phyloP scores from a whole-genome alignment of 345 rosid genomes.

The Eucalyptus guilfoylei region DNA sequence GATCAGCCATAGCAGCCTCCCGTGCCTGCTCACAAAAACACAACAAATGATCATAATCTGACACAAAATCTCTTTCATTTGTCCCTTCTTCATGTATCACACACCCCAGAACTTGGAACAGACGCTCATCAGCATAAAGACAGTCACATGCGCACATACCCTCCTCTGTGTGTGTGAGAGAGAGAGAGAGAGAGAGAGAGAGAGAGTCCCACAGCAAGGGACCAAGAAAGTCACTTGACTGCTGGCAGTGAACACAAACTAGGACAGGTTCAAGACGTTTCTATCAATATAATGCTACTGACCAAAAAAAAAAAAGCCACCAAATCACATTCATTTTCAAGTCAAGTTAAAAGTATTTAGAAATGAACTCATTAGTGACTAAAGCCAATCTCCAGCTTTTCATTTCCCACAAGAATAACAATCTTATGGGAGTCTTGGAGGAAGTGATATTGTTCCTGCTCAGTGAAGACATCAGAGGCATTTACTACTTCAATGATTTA shows the following conservation, averaged over 20 bases:
- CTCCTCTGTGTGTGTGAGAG: not conserved
- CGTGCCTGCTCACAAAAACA: slow-evolving; percentile 52
- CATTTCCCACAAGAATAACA: not conserved
- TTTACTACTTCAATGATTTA: not conserved
- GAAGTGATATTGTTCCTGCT: not conserved
- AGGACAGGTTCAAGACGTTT: not conserved
- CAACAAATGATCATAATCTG: not conserved
- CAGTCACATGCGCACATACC: not conserved
- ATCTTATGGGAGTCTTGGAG: not conserved
- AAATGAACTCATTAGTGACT: not conserved
- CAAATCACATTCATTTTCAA: not conserved
- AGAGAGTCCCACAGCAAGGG: not conserved
- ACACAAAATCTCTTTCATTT: not conserved
- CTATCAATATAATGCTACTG: not conserved
- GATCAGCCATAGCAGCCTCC: slow-evolving; percentile 78
- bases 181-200: not conserved
- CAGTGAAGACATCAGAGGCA: not conserved
- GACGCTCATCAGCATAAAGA: not conserved
- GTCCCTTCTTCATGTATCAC: not conserved
- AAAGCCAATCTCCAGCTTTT: not conserved
- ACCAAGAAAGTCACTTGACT: not conserved
- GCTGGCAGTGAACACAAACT: not conserved
- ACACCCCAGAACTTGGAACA: not conserved
- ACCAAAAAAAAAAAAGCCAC: not conserved
- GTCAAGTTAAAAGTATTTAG: not conserved